phyloP scores from a whole-genome alignment of 148 eudicot species.

The Persicaria maculosa region DNA sequence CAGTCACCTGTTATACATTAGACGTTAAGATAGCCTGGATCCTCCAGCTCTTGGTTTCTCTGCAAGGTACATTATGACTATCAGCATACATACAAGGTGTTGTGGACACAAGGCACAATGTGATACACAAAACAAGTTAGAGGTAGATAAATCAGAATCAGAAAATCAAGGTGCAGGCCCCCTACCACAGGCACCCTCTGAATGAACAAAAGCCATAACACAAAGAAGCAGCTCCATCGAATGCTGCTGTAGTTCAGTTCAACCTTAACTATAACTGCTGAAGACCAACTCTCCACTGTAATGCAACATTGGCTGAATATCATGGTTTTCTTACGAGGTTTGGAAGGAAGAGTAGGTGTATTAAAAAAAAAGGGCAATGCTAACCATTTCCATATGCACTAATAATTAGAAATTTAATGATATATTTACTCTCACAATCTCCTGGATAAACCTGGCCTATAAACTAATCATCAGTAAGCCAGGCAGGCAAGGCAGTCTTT shows the following conservation, averaged over 20 bases:
- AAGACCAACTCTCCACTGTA: neutral
- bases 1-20: constrained; percentile 5
- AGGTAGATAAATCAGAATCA: neutral
- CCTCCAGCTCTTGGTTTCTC: constrained; percentile 7
- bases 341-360: neutral
- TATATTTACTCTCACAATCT: neutral
- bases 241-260: too few relatives aligned
- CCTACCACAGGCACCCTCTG: neutral
- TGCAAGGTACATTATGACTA: neutral
- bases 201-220: neutral
- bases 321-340: neutral
- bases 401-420: neutral
- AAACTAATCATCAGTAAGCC: neutral
- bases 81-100: neutral
- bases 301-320: neutral
- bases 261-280: neutral
- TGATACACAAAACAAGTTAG: neutral
- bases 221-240: neutral
- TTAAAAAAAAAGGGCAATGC: neutral
- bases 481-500: neutral
- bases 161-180: neutral
- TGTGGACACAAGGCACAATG: neutral
- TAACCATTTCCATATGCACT: neutral
- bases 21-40: constrained; percentile 1
- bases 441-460: neutral